These are phyloP conservation scores for Agaricus bisporus DNA, from an alignment of 768 basidiomycete species.

Conservation along the genomic window DNA sequence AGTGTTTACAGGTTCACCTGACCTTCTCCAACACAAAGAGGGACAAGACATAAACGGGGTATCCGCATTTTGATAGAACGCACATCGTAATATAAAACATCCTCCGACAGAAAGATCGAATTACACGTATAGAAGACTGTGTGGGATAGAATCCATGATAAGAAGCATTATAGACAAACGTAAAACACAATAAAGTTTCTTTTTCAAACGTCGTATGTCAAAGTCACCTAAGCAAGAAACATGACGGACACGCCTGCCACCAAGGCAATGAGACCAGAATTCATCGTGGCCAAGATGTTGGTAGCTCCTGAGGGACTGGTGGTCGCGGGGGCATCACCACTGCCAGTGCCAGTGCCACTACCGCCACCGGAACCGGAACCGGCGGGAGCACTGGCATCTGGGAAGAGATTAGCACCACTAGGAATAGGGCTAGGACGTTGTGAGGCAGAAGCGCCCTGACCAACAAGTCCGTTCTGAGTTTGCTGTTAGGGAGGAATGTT, in stretches of 20 bases:
- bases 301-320: constrained; percentile 3
- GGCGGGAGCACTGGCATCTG: constrained; percentile 2
- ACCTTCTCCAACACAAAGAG: too few relatives aligned
- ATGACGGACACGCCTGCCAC: constrained; percentile 2
- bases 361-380: background rate
- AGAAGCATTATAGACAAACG: too few relatives aligned
- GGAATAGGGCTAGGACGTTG: constrained; percentile 33
- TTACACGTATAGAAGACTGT: too few relatives aligned
- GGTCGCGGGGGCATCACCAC: constrained; percentile 16
- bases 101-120: too few relatives aligned
- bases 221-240: constrained; percentile 7
- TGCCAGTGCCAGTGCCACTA: background rate
- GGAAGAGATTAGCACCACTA: constrained; percentile 24
- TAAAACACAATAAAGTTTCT: too few relatives aligned
- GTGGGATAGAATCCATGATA: too few relatives aligned
- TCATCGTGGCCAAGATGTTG: background rate
- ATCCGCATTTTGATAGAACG: too few relatives aligned
- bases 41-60: too few relatives aligned
- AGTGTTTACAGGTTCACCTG: too few relatives aligned
- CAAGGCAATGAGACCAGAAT: background rate
- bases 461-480: constrained; percentile 34
- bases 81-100: too few relatives aligned
- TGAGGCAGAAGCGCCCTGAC: constrained; percentile 43
- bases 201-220: background rate
- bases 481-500: constrained; percentile 23